Evolutionary conservation across 352 stramenopile genomes (phyloP).

Genomic region (Globisporangium carolinianum): DNA sequence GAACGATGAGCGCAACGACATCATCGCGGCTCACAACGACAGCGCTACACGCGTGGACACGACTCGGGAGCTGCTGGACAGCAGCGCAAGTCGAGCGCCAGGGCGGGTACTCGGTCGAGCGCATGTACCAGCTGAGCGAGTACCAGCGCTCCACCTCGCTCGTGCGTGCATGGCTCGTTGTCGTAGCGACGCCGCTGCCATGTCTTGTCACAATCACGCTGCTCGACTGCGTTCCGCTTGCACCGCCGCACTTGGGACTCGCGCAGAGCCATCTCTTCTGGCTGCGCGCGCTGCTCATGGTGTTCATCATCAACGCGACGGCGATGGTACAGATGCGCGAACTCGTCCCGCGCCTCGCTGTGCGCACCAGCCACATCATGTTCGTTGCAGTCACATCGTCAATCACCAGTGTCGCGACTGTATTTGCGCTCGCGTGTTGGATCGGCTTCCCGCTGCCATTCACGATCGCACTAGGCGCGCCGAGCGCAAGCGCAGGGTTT

Average conservation of each 20-base stretch:
- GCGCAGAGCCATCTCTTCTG: neutral
- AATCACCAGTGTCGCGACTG: neutral
- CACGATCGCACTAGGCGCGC: constrained; percentile 12
- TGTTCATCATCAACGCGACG: too few relatives aligned
- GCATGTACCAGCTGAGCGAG: too few relatives aligned
- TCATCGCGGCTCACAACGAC: too few relatives aligned
- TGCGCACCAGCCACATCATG: constrained; percentile 4
- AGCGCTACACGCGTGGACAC: too few relatives aligned
- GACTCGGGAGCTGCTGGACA: too few relatives aligned
- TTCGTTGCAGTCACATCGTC: constrained; percentile 4
- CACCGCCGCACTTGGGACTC: neutral
- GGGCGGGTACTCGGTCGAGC: too few relatives aligned
- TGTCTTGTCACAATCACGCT: constrained; percentile 2
- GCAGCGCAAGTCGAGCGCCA: too few relatives aligned
- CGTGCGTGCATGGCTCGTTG: too few relatives aligned
- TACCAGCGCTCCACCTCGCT: too few relatives aligned
- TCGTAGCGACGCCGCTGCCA: constrained; percentile 8
- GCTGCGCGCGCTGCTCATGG: constrained; percentile 1
- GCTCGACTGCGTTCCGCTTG: constrained; percentile 7
- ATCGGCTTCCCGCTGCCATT: constrained; percentile 32
- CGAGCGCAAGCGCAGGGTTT: constrained; percentile 7
- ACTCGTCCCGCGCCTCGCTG: constrained; percentile 2
- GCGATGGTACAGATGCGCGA: too few relatives aligned
- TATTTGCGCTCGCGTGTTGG: too few relatives aligned
- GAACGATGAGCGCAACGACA: too few relatives aligned